Evolutionary conservation across 1,139 yeast genomes (phyloP).

Genomic region (Wickerhamiella pararugosa): DNA sequence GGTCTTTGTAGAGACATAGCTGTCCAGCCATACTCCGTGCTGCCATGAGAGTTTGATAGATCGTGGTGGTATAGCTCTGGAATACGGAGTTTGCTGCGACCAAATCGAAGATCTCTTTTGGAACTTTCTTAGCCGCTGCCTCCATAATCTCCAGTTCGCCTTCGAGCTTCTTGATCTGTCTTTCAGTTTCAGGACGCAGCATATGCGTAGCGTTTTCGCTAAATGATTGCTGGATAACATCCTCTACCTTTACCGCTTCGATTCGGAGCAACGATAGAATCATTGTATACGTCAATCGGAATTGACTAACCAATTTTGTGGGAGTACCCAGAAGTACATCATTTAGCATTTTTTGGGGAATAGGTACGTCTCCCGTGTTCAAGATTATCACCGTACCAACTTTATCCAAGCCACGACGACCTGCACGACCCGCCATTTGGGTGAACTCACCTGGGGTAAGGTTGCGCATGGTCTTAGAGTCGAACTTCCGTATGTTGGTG

Average conservation of each 20-base stretch:
- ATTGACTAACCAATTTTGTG: slow-evolving; percentile 79
- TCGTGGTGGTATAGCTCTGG: slow-evolving; percentile 2
- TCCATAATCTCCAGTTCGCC: slow-evolving; percentile 2
- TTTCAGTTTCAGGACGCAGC: slow-evolving; percentile 72
- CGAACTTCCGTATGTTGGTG: slow-evolving; percentile 73
- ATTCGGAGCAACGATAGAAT: slow-evolving; percentile 78
- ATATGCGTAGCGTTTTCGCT: slow-evolving; percentile 84
- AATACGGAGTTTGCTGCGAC: neutral
- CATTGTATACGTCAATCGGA: slow-evolving; percentile 91
- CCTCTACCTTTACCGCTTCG: slow-evolving; percentile 89
- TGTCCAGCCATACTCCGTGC: slow-evolving; percentile 2
- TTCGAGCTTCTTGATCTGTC: slow-evolving; percentile 36
- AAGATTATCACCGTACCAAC: slow-evolving; percentile 94
- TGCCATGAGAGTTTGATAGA: slow-evolving; percentile 3
- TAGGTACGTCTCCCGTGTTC: slow-evolving; percentile 38
- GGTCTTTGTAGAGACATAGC: slow-evolving; percentile 2
- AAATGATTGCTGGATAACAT: slow-evolving; percentile 91
- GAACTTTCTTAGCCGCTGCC: neutral
- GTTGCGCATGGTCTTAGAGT: slow-evolving; percentile 69
- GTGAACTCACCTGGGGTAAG: slow-evolving; percentile 92
- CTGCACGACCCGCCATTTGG: slow-evolving; percentile 98
- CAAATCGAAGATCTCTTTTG: slow-evolving; percentile 1
- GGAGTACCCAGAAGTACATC: slow-evolving; percentile 34
- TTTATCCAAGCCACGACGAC: slow-evolving; percentile 87
- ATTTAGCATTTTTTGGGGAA: slow-evolving; percentile 1